Evolutionary conservation across 768 basidiomycete species (phyloP).

Genomic region (Chalciporus pseudorubinellus): DNA sequence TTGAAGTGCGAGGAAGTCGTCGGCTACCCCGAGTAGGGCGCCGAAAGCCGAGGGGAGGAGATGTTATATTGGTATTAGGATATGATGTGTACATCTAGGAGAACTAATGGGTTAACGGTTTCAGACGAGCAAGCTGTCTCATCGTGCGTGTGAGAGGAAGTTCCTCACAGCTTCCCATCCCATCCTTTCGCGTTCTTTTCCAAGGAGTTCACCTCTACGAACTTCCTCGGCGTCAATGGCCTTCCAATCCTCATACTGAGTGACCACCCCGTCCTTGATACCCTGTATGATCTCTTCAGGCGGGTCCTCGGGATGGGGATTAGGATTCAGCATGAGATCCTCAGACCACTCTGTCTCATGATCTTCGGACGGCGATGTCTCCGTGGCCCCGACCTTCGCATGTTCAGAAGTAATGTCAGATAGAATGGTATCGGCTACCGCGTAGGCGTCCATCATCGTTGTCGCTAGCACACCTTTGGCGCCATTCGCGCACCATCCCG

Average conservation of each 20-base stretch:
- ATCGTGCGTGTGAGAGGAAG: slow-evolving; percentile 23
- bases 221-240: slow-evolving; percentile 70
- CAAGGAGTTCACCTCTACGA: slow-evolving; percentile 48
- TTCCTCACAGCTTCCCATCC: slow-evolving; percentile 55
- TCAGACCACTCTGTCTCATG: background rate
- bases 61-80: slow-evolving; percentile 10
- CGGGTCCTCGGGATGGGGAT: slow-evolving; percentile 41
- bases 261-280: slow-evolving; percentile 43
- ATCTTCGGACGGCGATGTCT: slow-evolving; percentile 6
- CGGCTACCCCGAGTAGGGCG: no score
- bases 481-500: slow-evolving; percentile 91
- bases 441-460: slow-evolving; percentile 92
- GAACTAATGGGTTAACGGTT: background rate
- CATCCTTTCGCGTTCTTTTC: slow-evolving; percentile 80
- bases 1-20: slow-evolving; percentile 3
- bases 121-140: background rate
- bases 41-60: background rate
- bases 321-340: slow-evolving; percentile 33
- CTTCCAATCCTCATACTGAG: slow-evolving; percentile 74
- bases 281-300: slow-evolving; percentile 49
- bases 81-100: slow-evolving; percentile 5
- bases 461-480: slow-evolving; percentile 89
- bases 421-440: slow-evolving; percentile 68
- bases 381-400: slow-evolving; percentile 17
- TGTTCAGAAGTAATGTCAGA: slow-evolving; percentile 44